Evolutionary conservation across 1,284 basidiomycete genomes (phyloP), one percentile per base, ranked within the genome.

Genomic region (Microbotryum scabiosae): DNA sequence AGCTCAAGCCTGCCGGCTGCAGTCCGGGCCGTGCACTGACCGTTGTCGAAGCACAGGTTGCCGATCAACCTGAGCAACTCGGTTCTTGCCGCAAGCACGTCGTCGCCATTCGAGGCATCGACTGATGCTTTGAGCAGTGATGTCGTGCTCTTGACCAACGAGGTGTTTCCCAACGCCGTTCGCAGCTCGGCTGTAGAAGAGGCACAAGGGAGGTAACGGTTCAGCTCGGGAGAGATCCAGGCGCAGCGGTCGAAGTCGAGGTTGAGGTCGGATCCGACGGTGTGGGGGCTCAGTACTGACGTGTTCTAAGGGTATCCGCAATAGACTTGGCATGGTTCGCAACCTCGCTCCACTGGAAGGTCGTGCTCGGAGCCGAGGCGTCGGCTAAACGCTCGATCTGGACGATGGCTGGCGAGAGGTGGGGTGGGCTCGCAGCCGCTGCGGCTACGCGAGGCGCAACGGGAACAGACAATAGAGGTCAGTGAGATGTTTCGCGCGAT

Each of bases 21-120:
- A 32, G 32, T 23, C n/a, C 26, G 47, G 20, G 36, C 36, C 16
- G 14, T 2, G 44, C 3, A 16, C 52, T 23, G 12, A 62, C 60
- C 59, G 25, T 65, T 56, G 3, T 65, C 61, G 30, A 57, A 64
- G 51, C 62, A 63, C 45, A 64, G 8, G 53, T 66, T 66, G 3
- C 64, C 64, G 3, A 64, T 54, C 7, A 66, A 41, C 12, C 63
- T 36, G n/a, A 54, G 44, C 12, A 64, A 49, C 45, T 67, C 48
- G 8, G 57, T 61, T 50, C 32, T 54, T 2, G 45, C 61, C 18
- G 8, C 3, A 0, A 61, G 36, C 36, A 44, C 21, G 14, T 51
- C 28, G 16, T 26, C 26, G n/a, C 26, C 50, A 49, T 49, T 49
- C 47, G 47, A 18, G 5, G 32, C 48, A 4, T 44, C 26, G 26